Evolutionary conservation across 352 stramenopile species (phyloP), one percentile per base, ranked within the genome.

Genomic region (Phytophthora citrophthora): DNA sequence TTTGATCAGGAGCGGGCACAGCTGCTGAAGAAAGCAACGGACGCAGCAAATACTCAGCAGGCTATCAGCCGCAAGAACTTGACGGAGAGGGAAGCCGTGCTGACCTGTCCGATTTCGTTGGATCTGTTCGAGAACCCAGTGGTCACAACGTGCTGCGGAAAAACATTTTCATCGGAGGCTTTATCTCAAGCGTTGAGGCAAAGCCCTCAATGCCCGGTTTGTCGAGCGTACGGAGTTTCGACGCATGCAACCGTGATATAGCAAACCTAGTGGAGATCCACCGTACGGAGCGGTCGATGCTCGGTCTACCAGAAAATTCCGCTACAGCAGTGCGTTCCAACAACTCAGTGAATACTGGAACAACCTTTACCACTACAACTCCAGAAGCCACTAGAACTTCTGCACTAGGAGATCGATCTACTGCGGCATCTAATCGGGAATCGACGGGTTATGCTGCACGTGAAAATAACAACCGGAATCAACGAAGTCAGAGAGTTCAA

Each of bases 101-200:
- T 73, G 24, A 65, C 48, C 11, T 73, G 64, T 39, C 64, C 64
- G 2, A 73, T 73, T 46, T 64, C 54, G 29, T 20, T 69, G n/a
- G 64, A 73, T 24, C 31, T 73, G 48, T 69, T 69, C 18, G 64
- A 69, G 24, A 48, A 69, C 23, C 64, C 58, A 9, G 59, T 73
- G n/a, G 18, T 58, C 7, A 69, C 64, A 2, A 48, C 43, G 13
- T 73, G 64, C 41, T 73, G 58, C 26, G 59, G 64, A 3, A 73
- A 69, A n/a, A 73, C 58, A 0, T 73, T 73, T 23, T 73, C 64
- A 13, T 68, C 52, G 10, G 31, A 16, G 5, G 18, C 59, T 1
- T 38, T 73, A 32, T n/a, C 10, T 4, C 52, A 64, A 54, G 52
- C 46, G n/a, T 29, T 74, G 4, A 32, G 16, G 5, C 40, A 18